Conservation (phyloP, 83 land plant genomes). For the Picea abies region DNA sequence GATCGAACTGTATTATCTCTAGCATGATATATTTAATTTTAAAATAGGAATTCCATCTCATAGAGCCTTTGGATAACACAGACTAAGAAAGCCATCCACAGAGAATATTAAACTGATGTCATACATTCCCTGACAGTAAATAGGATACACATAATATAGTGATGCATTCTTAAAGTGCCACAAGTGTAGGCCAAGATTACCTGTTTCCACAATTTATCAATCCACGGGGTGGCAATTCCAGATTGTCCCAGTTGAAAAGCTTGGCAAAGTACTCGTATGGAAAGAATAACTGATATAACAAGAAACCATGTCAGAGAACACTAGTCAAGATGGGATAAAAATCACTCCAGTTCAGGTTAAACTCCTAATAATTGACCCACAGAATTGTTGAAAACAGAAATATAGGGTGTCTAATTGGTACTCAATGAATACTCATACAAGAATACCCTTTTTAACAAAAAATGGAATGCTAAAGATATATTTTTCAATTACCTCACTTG, state of each 20-base stretch:
- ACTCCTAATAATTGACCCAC: not conserved
- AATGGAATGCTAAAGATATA: not conserved
- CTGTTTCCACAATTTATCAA: constrained; percentile 91
- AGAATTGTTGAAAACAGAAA: not conserved
- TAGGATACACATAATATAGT: not conserved
- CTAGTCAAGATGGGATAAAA: not conserved
- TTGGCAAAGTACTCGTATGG: constrained; percentile 74
- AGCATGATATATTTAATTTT: not conserved
- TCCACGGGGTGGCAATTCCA: constrained; percentile 71
- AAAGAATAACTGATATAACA: constrained; percentile 57
- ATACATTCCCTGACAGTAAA: not conserved
- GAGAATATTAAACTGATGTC: not conserved
- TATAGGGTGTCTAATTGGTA: not conserved
- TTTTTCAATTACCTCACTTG: not conserved
- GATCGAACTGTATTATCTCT: not conserved
- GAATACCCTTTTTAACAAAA: no score
- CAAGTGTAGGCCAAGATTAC: constrained; percentile 27
- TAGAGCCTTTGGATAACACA: not conserved
- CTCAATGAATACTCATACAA: no score
- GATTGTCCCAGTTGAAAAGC: constrained; percentile 56
- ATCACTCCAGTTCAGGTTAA: not conserved
- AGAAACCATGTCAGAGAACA: not conserved
- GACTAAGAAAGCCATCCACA: not conserved
- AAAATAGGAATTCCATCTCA: not conserved
- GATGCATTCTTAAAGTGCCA: not conserved